These are phyloP conservation scores for Ceratorhiza oryzae-sativae DNA, from an alignment of 1,284 basidiomycete species.

Conservation along the genomic window DNA sequence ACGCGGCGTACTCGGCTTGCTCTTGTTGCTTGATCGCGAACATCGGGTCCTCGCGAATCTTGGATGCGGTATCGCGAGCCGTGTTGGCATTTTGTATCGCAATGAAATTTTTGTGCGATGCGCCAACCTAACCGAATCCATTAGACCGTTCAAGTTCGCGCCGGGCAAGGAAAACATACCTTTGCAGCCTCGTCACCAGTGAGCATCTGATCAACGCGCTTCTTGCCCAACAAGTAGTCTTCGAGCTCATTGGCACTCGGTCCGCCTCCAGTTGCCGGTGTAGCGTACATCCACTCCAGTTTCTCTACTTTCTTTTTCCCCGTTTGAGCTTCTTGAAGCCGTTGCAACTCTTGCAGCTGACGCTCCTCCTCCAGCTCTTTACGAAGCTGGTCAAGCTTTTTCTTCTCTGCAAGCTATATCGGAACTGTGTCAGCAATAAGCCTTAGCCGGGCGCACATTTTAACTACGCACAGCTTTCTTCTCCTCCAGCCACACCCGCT, in stretches of 20 bases:
- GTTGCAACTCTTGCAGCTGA: constrained; percentile 93
- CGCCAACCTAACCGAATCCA: constrained; percentile 66
- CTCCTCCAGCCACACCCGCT: constrained; percentile 98
- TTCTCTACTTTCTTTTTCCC: constrained; percentile 94
- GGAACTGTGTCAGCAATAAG: background rate
- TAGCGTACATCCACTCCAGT: constrained; percentile 99
- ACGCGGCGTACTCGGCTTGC: constrained; percentile 87
- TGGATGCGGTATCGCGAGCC: constrained; percentile 86
- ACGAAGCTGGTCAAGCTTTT: constrained; percentile 93
- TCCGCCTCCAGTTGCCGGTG: constrained; percentile 83
- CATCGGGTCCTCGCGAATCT: constrained; percentile 95
- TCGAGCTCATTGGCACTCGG: constrained; percentile 92
- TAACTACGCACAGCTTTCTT: constrained; percentile 82
- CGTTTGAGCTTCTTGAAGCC: constrained; percentile 91
- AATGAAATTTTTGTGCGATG: constrained; percentile 87
- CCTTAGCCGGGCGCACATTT: background rate
- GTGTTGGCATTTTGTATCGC: constrained; percentile 93
- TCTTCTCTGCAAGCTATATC: constrained; percentile 90
- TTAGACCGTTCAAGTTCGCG: background rate
- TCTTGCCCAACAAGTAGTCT: constrained; percentile 98
- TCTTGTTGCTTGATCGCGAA: constrained; percentile 98
- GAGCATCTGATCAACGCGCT: constrained; percentile 94
- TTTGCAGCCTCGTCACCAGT: constrained; percentile 88
- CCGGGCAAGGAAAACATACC: constrained; percentile 57
- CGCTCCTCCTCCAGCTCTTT: constrained; percentile 98